A percentile compares a stretch with the other conserved stretches of the same genome.
phyloP scores from a whole-genome alignment of 192 early-diverging fungal genomes.

The Dispira parvispora region DNA sequence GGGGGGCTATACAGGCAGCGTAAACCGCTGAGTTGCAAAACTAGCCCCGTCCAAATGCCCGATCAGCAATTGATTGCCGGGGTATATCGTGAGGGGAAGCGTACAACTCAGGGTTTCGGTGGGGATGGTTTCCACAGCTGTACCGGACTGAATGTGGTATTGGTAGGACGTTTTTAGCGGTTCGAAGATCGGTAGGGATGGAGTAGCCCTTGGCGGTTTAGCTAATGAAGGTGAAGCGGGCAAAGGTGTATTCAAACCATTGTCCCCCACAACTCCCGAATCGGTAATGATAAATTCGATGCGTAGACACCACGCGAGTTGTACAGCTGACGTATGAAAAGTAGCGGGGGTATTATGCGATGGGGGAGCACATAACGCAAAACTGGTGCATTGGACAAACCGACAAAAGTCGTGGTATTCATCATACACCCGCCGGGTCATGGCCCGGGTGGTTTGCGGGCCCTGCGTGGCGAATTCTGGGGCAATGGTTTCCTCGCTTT shows the following conservation, averaged over 20 bases:
- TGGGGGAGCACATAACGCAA: background rate
- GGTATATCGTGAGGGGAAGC: background rate
- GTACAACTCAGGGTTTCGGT: background rate
- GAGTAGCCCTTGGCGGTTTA: background rate
- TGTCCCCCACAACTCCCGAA: background rate
- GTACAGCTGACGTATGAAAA: background rate
- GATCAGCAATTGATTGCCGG: background rate
- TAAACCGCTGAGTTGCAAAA: too few species aligned
- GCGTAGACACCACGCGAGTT: background rate
- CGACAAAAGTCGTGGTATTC: slow-evolving; percentile 4
- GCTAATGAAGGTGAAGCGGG: background rate
- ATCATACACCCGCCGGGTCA: background rate
- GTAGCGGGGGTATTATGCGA: background rate
- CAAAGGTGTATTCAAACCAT: background rate
- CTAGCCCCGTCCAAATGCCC: background rate
- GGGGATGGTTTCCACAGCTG: background rate
- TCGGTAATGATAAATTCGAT: background rate
- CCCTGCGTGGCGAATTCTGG: background rate
- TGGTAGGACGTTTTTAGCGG: background rate
- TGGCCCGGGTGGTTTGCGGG: background rate
- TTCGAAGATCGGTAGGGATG: background rate
- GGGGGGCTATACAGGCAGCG: too few species aligned
- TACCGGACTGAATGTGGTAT: background rate
- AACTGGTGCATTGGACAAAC: background rate
- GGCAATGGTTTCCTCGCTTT: slow-evolving; percentile 2